Percentiles rank a stretch among this genome's conserved stretches.
Evolutionary conservation across 805 yeast species (phyloP).

Genomic region (Cyberlindnera mrakii): DNA sequence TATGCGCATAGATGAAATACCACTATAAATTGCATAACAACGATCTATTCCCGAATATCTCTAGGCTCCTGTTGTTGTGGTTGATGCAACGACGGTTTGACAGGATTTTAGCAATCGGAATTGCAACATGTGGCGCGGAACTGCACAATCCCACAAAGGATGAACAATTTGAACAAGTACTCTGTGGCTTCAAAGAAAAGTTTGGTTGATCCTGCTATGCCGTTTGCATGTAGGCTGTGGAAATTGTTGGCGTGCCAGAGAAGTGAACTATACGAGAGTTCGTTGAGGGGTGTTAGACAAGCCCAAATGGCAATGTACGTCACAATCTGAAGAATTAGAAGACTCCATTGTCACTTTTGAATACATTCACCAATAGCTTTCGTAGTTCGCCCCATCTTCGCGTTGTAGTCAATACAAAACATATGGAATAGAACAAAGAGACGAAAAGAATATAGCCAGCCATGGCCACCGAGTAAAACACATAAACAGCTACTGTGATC

Average conservation of each 20-base stretch:
- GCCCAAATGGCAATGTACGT: no score
- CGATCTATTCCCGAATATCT: background rate
- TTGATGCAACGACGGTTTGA: background rate
- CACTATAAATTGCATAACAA: no score
- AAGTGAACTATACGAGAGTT: no score
- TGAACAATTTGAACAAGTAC: no score
- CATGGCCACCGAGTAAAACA: constrained; percentile 8
- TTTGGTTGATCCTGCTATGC: no score
- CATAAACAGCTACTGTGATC: constrained; percentile 6
- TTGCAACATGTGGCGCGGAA: background rate
- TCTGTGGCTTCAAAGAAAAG: no score
- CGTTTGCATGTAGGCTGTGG: no score
- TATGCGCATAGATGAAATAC: no score
- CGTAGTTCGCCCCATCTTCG: constrained; percentile 13
- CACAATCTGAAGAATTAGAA: background rate
- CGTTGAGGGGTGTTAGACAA: no score
- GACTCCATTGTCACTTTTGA: constrained; percentile 9
- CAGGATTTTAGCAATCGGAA: background rate
- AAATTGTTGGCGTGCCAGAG: no score
- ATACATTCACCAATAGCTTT: constrained; percentile 4
- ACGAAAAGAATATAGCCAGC: constrained; percentile 16
- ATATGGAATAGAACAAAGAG: constrained; percentile 9
- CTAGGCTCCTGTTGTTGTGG: background rate
- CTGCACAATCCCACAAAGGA: no score
- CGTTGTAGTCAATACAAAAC: constrained; percentile 11